A percentile compares a stretch with the other conserved stretches of the same genome.
These are phyloP conservation scores for Picea mariana DNA, from an alignment of 83 land plant genomes.

Conservation along the genomic window DNA sequence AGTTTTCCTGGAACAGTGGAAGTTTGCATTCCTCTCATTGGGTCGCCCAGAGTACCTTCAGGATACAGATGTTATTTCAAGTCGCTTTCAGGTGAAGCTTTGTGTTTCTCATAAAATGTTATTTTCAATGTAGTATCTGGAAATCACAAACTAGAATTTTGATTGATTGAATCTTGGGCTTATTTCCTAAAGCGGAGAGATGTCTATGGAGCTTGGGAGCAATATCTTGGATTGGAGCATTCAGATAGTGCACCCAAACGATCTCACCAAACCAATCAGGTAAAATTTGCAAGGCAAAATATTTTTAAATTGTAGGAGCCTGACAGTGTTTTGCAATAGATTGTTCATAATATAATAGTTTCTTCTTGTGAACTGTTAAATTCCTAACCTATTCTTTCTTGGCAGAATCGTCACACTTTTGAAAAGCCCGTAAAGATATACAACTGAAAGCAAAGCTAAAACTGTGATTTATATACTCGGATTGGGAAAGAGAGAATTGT, in stretches of 20 bases:
- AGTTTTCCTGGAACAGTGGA: slow-evolving; percentile 63
- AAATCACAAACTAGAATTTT: background rate
- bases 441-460: slow-evolving; percentile 38
- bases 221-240: slow-evolving; percentile 96
- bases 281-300: slow-evolving; percentile 10
- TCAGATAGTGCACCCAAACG: slow-evolving; percentile 84
- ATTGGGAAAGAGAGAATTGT: too few relatives aligned
- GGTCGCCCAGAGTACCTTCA: slow-evolving; percentile 61
- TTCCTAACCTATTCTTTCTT: slow-evolving; percentile 1
- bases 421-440: slow-evolving; percentile 97
- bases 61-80: slow-evolving; percentile 38
- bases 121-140: background rate
- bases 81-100: slow-evolving; percentile 41
- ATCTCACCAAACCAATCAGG: slow-evolving; percentile 79
- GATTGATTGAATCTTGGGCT: background rate
- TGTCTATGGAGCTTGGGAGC: slow-evolving; percentile 95
- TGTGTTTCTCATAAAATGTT: background rate
- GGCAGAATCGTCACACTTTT: slow-evolving; percentile 85
- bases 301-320: background rate
- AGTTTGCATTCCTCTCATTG: slow-evolving; percentile 89
- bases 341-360: background rate
- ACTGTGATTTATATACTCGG: too few relatives aligned
- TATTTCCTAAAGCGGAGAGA: slow-evolving; percentile 60
- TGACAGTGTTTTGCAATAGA: background rate
- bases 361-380: background rate